Percentiles rank a stretch among this genome's conserved stretches.
These are phyloP conservation scores for Lithohypha guttulata DNA, from an alignment of 2,329 filamentous ascomycete genomes.

Conservation along the genomic window DNA sequence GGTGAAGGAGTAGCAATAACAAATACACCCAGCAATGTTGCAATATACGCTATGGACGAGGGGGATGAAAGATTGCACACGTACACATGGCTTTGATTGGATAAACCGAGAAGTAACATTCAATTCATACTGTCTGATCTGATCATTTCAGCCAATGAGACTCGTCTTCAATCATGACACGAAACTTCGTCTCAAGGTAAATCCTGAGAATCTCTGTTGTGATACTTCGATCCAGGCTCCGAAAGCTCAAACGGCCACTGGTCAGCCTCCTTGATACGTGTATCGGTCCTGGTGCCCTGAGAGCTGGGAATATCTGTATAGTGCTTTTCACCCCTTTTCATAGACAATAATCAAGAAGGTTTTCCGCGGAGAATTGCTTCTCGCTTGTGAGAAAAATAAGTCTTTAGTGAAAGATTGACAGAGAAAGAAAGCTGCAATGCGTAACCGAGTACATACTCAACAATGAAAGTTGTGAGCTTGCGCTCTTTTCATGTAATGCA, in stretches of 20 bases:
- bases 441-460: slow-evolving; percentile 5
- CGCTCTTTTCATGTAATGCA: slow-evolving; percentile 9
- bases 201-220: neutral
- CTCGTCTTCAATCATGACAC: neutral
- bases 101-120: neutral
- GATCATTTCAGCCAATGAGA: slow-evolving; percentile 3
- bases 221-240: neutral
- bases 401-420: neutral
- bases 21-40: no score
- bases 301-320: slow-evolving; percentile 4
- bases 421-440: slow-evolving; percentile 4
- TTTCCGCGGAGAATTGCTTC: slow-evolving; percentile 3
- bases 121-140: neutral
- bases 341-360: neutral
- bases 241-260: neutral
- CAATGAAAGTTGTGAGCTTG: slow-evolving; percentile 4
- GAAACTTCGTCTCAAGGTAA: neutral
- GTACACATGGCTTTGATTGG: no score
- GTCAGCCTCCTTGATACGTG: neutral
- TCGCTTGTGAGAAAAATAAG: slow-evolving; percentile 6
- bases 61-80: no score
- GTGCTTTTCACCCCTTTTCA: neutral
- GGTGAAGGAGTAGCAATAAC: no score
- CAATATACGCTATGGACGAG: no score
- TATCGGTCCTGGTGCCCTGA: neutral